These are phyloP conservation scores for Boletellus deceptivus DNA, from an alignment of 1,284 basidiomycete species.

Conservation along the genomic window DNA sequence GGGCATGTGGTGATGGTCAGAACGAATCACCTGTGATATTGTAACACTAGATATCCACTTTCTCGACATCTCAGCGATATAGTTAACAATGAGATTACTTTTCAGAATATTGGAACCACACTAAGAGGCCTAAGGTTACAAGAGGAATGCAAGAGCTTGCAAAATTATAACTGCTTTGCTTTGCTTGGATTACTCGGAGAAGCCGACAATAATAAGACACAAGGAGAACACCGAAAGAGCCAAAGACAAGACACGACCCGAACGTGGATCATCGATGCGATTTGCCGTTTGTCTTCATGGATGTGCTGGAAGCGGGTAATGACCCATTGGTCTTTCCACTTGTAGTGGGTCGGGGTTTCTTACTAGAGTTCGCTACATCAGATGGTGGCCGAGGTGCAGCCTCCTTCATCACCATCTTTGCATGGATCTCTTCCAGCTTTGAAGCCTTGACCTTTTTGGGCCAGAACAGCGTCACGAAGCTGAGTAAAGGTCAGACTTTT, in stretches of 20 bases:
- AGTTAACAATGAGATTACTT: conserved; percentile 14
- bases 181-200: conserved; percentile 23
- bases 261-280: conserved; percentile 23
- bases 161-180: conserved; percentile 27
- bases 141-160: conserved; percentile 11
- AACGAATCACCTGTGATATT: conserved; percentile 20
- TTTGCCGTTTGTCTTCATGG: conserved; percentile 38
- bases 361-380: conserved; percentile 39
- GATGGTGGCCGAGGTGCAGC: conserved; percentile 50
- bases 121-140: conserved; percentile 26
- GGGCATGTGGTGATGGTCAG: neutral
- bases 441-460: conserved; percentile 92
- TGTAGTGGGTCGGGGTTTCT: conserved; percentile 53
- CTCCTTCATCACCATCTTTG: conserved; percentile 89
- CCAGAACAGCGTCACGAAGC: conserved; percentile 95
- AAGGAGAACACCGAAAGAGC: conserved; percentile 8
- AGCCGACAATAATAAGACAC: conserved; percentile 21
- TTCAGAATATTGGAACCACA: conserved; percentile 13
- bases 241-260: conserved; percentile 8
- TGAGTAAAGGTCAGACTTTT: conserved; percentile 31
- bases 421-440: conserved; percentile 90
- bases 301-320: conserved; percentile 29
- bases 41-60: conserved; percentile 25
- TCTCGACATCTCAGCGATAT: conserved; percentile 8
- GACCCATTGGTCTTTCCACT: conserved; percentile 50